Conservation (phyloP, 1,284 basidiomycete genomes). For the Somion occarium region DNA sequence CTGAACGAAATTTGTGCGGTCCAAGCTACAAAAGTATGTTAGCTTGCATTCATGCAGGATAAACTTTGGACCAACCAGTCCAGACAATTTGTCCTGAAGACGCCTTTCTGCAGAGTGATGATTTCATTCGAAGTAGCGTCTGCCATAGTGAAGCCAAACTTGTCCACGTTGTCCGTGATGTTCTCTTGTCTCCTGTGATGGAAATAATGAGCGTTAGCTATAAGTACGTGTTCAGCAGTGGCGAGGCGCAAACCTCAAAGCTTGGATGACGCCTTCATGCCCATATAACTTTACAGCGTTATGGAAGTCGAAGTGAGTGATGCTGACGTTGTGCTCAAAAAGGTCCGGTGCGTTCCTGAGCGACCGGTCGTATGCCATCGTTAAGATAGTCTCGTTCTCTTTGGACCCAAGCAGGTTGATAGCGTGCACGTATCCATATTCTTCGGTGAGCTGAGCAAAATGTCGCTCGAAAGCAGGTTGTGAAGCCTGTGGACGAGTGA, state of each 20-base stretch:
- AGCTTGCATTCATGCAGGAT: background rate
- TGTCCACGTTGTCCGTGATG: slow-evolving; percentile 66
- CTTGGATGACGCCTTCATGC: slow-evolving; percentile 80
- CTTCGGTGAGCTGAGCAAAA: slow-evolving; percentile 79
- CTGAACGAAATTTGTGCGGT: slow-evolving; percentile 97
- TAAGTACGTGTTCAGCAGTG: slow-evolving; percentile 1
- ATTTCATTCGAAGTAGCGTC: slow-evolving; percentile 63
- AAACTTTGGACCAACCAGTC: slow-evolving; percentile 66
- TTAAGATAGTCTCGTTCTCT: slow-evolving; percentile 88
- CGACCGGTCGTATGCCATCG: slow-evolving; percentile 78
- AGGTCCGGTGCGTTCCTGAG: slow-evolving; percentile 56
- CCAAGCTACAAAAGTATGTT: slow-evolving; percentile 54
- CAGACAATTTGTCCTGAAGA: slow-evolving; percentile 93
- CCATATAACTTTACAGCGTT: slow-evolving; percentile 77
- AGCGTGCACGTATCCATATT: slow-evolving; percentile 79
- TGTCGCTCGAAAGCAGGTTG: slow-evolving; percentile 96
- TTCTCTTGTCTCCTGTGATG: slow-evolving; percentile 52
- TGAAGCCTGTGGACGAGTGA: slow-evolving; percentile 92
- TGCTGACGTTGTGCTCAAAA: slow-evolving; percentile 55
- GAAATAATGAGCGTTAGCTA: slow-evolving; percentile 8
- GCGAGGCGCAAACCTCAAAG: slow-evolving; percentile 55
- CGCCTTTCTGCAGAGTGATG: slow-evolving; percentile 82
- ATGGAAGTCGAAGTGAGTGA: slow-evolving; percentile 96
- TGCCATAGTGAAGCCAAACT: slow-evolving; percentile 82
- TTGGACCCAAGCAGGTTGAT: slow-evolving; percentile 87